Evolutionary conservation across 257 asterid genomes (phyloP), one percentile per base, ranked within the genome.

Genomic region (Capsicum pubescens): DNA sequence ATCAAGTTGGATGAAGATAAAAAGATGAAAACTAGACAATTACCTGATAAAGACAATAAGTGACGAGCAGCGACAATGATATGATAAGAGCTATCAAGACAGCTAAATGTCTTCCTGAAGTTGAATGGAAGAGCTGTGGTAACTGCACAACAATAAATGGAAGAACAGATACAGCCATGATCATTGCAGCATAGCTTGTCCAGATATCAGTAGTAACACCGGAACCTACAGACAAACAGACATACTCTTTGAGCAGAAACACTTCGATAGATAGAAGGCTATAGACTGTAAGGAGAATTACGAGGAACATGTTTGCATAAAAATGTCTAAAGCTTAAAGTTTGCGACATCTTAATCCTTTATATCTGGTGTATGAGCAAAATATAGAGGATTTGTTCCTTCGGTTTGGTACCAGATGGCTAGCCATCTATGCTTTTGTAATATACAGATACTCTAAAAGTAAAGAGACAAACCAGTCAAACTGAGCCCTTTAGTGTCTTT

Each of bases 21-120:
- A 26, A 26, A 26, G 10, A 52, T 26, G 48, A 54, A 35, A 77
- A 54, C n/a, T 44, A 26, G 50, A 77, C 6, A 16, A 36, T 54
- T 91, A 95, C 97, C 98, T 94, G 99, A 91, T 92, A 95, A 55
- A 94, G 88, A 87, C 97, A 95, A 87, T 95, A 95, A 80, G 97
- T 59, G 81, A 95, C 78, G 61, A 94, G 87, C 57, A 93, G 91
- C 26, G 88, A 67, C 82, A 87, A 88, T 7, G 99, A 94, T 67
- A 91, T 86, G 54, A 94, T 87, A 71, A 95, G 95, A 68, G 88
- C 97, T 85, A 91, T 89, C 90, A 95, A 89, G 83, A 94, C 93
- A 74, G 93, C 90, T 87, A 91, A 86, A 87, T 90, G 92, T 82
- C 94, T 88, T 76, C 93, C 98, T 2, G 96, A 93, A 12, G 87